Base-by-base conservation (phyloP, 306 rosid genomes). In the Quercus suber region DNA sequence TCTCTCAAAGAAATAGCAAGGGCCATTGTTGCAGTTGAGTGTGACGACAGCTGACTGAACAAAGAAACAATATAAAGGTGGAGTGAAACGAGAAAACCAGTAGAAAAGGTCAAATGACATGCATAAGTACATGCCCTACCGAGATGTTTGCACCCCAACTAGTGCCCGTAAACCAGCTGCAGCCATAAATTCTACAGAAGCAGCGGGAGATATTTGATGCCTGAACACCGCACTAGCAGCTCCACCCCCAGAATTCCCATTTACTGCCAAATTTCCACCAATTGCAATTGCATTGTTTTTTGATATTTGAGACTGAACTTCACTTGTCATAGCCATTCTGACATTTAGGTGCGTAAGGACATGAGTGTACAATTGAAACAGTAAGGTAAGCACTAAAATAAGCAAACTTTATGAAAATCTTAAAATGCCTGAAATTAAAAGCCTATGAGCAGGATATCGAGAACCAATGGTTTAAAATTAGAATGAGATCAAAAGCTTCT, bases 291-390 rank as follows among this genome's bases (percentile, higher is more conserved):
- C 78, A 77, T 87, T 87, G 69, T 79, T 85, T 86, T 89, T 95
- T 77, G 99, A 95, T 80, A 95, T 79, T 83, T 86, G 88, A 74
- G 99, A 90, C 88, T 95, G 92, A 75, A 91, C 85, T 84, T 93
- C 88, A 59, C 98, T 95, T 70, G 94, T 87, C 96, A 95, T 93
- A 77, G 93, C 98, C 99, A 95, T 95, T 83, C 99, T 95, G 90
- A 76, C 72, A 86, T 74, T 73, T 90, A 78, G 78, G 71, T 69
- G 76, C 74, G 70, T 20, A 71, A 77, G 79, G 55, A 77, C 64
- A 79, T 69, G 55, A 84, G 74, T 57, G 37, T 69, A 76, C 69
- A 80, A 83, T 35, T 18, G 79, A 85, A 69, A 20, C 23, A 28
- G 10, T 43, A 58, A 49, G 45, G 11, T 41, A 41, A 72, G 69